phyloP scores from a whole-genome alignment of 345 rosid species.

The Corymbia maculata region DNA sequence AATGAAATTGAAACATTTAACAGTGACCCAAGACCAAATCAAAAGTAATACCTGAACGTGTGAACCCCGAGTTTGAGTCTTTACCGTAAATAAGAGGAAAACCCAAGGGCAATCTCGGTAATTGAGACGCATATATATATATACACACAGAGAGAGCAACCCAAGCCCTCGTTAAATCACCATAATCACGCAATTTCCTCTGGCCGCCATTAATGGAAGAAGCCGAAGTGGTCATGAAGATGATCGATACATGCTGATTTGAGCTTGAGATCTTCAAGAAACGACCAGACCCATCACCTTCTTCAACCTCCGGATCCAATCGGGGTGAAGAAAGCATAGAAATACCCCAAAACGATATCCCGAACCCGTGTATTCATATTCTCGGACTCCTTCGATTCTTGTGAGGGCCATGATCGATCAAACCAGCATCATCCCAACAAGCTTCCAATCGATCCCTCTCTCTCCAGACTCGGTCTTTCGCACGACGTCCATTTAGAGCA shows the following conservation, averaged over 20 bases:
- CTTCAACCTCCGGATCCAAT: slow-evolving; percentile 2
- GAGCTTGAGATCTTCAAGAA: slow-evolving; percentile 31
- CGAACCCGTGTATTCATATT: not conserved
- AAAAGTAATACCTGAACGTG: not conserved
- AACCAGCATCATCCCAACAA: slow-evolving; percentile 12
- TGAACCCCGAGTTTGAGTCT: not conserved
- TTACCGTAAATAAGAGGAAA: not conserved
- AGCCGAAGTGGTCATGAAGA: slow-evolving; percentile 12
- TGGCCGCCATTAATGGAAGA: slow-evolving; percentile 26
- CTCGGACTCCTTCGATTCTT: slow-evolving; percentile 4
- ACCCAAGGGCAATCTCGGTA: not conserved
- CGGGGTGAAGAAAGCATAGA: not conserved
- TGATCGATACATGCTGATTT: slow-evolving; percentile 37
- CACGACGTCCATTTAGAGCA: slow-evolving; percentile 2
- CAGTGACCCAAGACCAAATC: not conserved
- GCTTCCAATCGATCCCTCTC: not conserved
- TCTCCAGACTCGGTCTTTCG: slow-evolving; percentile 45
- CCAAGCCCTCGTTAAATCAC: not conserved
- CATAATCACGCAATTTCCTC: not conserved
- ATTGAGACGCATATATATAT: not conserved
- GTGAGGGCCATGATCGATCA: slow-evolving; percentile 48
- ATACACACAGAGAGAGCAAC: not conserved
- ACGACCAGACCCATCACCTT: not conserved
- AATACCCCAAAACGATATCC: slow-evolving; percentile 7
- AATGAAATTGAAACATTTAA: not conserved